Conservation (phyloP, 2,329 filamentous ascomycete species). For the Epichloe typhina region DNA sequence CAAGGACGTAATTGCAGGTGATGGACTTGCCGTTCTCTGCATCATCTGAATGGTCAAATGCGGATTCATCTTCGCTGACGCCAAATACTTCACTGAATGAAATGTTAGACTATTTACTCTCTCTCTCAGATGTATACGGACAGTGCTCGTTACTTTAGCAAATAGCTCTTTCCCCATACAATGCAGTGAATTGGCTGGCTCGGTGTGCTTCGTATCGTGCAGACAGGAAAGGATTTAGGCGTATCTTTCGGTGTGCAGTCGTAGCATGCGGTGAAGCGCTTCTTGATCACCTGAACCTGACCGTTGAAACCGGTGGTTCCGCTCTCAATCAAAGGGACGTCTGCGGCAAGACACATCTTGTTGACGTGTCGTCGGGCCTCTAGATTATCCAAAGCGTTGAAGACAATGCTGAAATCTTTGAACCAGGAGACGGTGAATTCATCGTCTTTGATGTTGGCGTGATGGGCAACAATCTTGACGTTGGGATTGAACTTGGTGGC, state of each 20-base stretch:
- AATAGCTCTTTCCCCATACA: conserved; percentile 95
- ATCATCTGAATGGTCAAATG: conserved; percentile 68
- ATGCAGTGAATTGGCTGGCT: conserved; percentile 97
- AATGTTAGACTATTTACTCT: not conserved
- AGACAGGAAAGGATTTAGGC: conserved; percentile 89
- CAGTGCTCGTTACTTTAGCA: conserved; percentile 49
- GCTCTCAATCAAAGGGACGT: conserved; percentile 86
- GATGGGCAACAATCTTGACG: conserved; percentile 75
- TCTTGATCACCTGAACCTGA: conserved; percentile 93
- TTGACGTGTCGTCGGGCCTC: conserved; percentile 92
- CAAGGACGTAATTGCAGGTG: not conserved
- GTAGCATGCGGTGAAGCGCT: conserved; percentile 86
- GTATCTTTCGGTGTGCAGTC: conserved; percentile 84
- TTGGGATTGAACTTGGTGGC: conserved; percentile 82
- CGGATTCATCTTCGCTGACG: conserved; percentile 71
- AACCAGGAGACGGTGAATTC: conserved; percentile 88
- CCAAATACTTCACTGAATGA: conserved; percentile 64
- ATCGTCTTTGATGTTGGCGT: conserved; percentile 87
- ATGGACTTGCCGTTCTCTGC: conserved; percentile 54
- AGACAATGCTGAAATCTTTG: conserved; percentile 66
- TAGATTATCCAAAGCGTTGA: conserved; percentile 94
- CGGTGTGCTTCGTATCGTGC: conserved; percentile 91
- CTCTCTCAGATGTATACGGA: not conserved
- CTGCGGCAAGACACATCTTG: conserved; percentile 86
- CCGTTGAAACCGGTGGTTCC: conserved; percentile 97